Base-by-base conservation (phyloP, 257 asterid species). In the Nicotiana undulata region DNA sequence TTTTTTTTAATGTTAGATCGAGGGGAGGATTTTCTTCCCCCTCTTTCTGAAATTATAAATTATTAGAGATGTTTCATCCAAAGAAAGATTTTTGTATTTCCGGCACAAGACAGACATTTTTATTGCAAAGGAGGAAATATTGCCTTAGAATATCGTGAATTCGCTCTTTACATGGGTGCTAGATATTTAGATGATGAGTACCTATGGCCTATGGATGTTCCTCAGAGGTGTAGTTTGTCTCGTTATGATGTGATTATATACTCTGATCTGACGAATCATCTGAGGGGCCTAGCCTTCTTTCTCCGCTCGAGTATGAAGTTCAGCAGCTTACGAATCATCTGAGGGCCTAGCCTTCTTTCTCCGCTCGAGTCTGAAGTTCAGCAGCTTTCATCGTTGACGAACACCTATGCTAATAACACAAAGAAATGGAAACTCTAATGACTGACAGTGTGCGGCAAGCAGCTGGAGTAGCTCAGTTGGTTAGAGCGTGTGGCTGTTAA, bases 401-500 rank as follows among this genome's bases (percentile, higher is more conserved):
- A n/a, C n/a, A 26, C 28, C 28, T 26, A 1, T 26, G 28, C 28
- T 26, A 26, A 26, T 1, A 26, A 26, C 1, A 26, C 28, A 26
- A n/a, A n/a, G 28, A 26, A 26, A 26, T 0, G 28, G 28, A 26
- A 26, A 29, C 3, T 29, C 0, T 29, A 28, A 29, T 2, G 28
- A 26, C 1, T 29, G 31, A 29, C 2, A 29, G 2, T 29, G 31
- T 29, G 31, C 31, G 31, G 31, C 31, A 29, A 29, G 31, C 32
- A n/a, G 85, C 83, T 83, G 86, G 87, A 75, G 64, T 83, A 83
- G 87, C 85, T 86, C 85, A 83, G 89, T 68, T 65, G 89, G 86
- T 83, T 83, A 86, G 89, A 86, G 89, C 89, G 80, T 86, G 80
- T 83, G 86, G 84, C 86, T 74, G 80, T 83, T 86, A 86, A 83